Percentiles rank a stretch among this genome's conserved stretches.
Conservation (phyloP, 352 stramenopile genomes). For the Phytophthora melonis region DNA sequence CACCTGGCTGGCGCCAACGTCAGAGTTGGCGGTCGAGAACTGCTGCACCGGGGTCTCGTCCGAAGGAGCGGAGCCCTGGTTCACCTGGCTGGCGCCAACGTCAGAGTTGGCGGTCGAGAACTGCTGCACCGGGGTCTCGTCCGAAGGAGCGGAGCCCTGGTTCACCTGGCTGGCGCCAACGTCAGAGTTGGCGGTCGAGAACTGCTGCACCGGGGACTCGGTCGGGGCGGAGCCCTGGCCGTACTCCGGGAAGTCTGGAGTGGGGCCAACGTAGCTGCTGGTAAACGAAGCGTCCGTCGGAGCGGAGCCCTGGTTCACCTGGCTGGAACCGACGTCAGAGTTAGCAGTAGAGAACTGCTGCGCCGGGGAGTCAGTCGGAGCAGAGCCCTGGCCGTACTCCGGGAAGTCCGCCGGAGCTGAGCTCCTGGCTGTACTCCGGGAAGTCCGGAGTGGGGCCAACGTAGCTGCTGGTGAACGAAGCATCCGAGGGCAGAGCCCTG, state of each 20-base stretch:
- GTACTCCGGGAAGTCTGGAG: constrained; percentile 3
- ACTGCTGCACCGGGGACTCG: constrained; percentile 13
- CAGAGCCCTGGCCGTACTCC: neutral
- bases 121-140: constrained; percentile 5
- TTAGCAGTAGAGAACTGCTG: constrained; percentile 20
- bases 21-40: constrained; percentile 10
- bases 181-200: neutral
- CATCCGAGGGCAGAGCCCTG: constrained; percentile 7
- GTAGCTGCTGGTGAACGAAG: neutral
- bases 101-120: constrained; percentile 13
- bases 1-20: constrained; percentile 17
- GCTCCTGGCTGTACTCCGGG: neutral
- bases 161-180: constrained; percentile 20
- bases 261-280: constrained; percentile 1
- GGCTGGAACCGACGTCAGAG: too few relatives aligned
- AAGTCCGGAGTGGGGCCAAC: neutral
- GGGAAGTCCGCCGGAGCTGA: constrained; percentile 9
- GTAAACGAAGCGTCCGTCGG: constrained; percentile 1
- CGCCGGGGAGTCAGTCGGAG: constrained; percentile 14
- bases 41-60: constrained; percentile 5
- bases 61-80: neutral
- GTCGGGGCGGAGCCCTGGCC: neutral
- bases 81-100: constrained; percentile 19
- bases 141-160: neutral
- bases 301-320: constrained; percentile 9